These are phyloP conservation scores for Rhodotorula sphaerocarpa DNA, from an alignment of 768 basidiomycete species.

Conservation along the genomic window DNA sequence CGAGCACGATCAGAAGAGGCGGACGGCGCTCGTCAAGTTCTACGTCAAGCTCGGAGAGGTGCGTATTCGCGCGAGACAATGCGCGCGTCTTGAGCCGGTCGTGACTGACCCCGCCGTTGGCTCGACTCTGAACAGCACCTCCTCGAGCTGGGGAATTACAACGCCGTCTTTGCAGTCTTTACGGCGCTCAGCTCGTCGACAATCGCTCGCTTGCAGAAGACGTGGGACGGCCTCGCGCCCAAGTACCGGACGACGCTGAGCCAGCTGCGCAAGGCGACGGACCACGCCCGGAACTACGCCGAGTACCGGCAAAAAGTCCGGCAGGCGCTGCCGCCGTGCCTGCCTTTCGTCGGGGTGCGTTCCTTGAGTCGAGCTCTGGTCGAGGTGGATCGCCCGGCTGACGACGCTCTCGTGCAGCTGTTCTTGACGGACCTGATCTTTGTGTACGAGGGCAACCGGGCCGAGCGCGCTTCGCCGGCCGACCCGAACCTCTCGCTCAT, in stretches of 20 bases:
- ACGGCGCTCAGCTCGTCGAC: constrained; percentile 94
- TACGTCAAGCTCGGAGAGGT: constrained; percentile 90
- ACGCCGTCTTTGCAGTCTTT: constrained; percentile 81
- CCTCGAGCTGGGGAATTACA: constrained; percentile 73
- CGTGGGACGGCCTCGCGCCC: constrained; percentile 79
- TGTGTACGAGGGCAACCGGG: constrained; percentile 77
- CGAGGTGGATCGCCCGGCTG: neutral
- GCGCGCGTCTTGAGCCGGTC: too few relatives aligned
- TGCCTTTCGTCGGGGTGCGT: constrained; percentile 79
- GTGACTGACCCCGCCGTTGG: too few relatives aligned
- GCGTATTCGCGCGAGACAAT: constrained; percentile 44
- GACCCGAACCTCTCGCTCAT: constrained; percentile 69
- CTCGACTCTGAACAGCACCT: constrained; percentile 63
- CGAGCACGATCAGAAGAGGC: constrained; percentile 79
- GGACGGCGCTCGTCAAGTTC: constrained; percentile 70
- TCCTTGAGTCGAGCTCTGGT: neutral
- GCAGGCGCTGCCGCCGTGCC: constrained; percentile 79
- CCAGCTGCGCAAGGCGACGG: constrained; percentile 70
- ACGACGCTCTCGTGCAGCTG: constrained; percentile 43
- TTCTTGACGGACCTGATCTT: constrained; percentile 91
- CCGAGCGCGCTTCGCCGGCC: constrained; percentile 67
- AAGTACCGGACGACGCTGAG: constrained; percentile 78
- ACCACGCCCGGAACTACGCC: constrained; percentile 80
- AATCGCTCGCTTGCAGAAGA: constrained; percentile 81
- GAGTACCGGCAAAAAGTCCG: constrained; percentile 83